Conservation (phyloP, 805 yeast genomes). For the Wickerhamiella siamensis region DNA sequence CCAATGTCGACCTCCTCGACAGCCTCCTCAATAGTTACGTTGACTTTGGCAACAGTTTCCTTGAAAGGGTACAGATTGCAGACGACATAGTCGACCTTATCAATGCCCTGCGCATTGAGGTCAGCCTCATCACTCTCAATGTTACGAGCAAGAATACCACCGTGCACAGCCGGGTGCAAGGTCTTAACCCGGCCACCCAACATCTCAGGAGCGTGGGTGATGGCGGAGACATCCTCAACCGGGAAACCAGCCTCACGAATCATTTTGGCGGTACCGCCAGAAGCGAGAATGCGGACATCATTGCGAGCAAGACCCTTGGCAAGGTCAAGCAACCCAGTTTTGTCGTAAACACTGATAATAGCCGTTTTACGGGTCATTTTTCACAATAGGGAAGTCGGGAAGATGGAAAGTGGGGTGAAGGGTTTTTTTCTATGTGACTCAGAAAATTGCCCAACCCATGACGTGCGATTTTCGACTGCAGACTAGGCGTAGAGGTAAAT, state of each 20-base stretch:
- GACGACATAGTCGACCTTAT: slow-evolving; percentile 91
- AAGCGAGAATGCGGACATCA: slow-evolving; percentile 83
- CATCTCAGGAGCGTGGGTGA: slow-evolving; percentile 99
- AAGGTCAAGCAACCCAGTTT: slow-evolving; percentile 87
- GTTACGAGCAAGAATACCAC: slow-evolving; percentile 82
- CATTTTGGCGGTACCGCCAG: slow-evolving; percentile 93
- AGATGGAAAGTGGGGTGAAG: background rate
- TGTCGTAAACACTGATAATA: slow-evolving; percentile 90
- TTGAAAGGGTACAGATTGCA: slow-evolving; percentile 97
- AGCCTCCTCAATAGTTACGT: slow-evolving; percentile 92
- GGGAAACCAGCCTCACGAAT: slow-evolving; percentile 97
- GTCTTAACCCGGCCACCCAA: slow-evolving; percentile 97
- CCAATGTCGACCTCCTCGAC: slow-evolving; percentile 98
- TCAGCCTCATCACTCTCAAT: slow-evolving; percentile 83
- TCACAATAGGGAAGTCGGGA: too few relatives aligned
- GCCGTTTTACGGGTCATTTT: slow-evolving; percentile 48
- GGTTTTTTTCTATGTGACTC: background rate
- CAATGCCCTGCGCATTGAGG: slow-evolving; percentile 76
- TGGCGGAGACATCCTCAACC: slow-evolving; percentile 86
- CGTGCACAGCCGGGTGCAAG: slow-evolving; percentile 97
- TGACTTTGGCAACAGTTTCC: slow-evolving; percentile 89
- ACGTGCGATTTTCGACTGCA: too few relatives aligned
- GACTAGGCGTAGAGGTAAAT: too few relatives aligned
- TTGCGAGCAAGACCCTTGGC: slow-evolving; percentile 88
- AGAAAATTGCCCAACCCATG: background rate